Evolutionary conservation across 495 filamentous ascomycete genomes (phyloP).

Genomic region (Annulohypoxylon maeteangense): DNA sequence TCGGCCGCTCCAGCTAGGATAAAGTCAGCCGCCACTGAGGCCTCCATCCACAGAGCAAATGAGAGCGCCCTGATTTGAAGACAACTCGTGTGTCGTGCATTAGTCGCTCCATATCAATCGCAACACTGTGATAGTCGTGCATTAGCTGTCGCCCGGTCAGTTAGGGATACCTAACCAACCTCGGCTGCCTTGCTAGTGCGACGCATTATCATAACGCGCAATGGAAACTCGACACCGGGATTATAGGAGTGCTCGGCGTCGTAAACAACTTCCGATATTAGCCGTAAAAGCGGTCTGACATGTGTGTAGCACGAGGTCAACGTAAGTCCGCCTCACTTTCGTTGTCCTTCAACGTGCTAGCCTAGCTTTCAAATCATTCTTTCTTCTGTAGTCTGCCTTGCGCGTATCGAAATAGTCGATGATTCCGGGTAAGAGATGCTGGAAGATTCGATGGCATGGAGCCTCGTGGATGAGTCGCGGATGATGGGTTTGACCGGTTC

Average conservation of each 20-base stretch:
- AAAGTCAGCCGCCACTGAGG: background rate
- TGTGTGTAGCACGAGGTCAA: background rate
- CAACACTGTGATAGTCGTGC: background rate
- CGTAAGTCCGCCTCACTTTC: background rate
- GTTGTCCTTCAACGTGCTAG: background rate
- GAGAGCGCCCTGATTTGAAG: background rate
- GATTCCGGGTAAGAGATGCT: background rate
- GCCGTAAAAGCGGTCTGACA: conserved; percentile 7
- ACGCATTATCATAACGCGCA: background rate
- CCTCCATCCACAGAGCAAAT: background rate
- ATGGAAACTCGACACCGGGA: background rate
- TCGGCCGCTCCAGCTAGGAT: background rate
- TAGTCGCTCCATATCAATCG: background rate
- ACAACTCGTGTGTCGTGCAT: background rate
- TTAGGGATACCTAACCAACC: background rate
- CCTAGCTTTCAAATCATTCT: background rate
- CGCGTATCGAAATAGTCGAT: background rate
- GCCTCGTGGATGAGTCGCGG: background rate
- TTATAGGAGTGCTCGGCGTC: background rate
- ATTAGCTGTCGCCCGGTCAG: conserved; percentile 5
- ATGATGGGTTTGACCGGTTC: background rate
- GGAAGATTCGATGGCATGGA: background rate
- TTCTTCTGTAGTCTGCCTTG: background rate
- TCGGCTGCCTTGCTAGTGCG: background rate
- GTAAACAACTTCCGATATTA: background rate